A percentile compares a stretch with the other conserved stretches of the same genome.
Conservation (phyloP, 164 flowering plant species). For the Cinnamomum micranthum region DNA sequence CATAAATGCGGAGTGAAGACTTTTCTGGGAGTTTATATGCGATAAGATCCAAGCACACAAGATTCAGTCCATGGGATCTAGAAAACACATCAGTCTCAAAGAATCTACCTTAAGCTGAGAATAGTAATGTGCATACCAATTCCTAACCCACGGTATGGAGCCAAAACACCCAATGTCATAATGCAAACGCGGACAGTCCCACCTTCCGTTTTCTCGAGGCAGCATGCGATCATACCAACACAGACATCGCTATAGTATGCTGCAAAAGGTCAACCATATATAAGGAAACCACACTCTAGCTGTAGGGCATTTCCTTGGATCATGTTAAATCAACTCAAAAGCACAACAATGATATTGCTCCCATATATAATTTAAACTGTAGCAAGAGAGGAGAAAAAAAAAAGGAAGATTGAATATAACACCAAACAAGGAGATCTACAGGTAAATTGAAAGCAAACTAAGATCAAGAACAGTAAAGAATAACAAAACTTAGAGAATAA, state of each 20-base stretch:
- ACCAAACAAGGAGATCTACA: too few relatives aligned
- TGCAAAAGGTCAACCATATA: constrained; percentile 27
- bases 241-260: constrained; percentile 96
- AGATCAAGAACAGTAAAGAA: too few relatives aligned
- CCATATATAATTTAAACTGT: too few relatives aligned
- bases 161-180: constrained; percentile 97
- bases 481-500: too few relatives aligned
- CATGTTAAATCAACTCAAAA: too few relatives aligned
- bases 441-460: too few relatives aligned
- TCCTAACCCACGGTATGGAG: constrained; percentile 94
- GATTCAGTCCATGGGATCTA: neutral
- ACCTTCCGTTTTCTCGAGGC: constrained; percentile 85
- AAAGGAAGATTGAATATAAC: too few relatives aligned
- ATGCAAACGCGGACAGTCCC: constrained; percentile 80
- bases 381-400: too few relatives aligned
- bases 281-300: neutral
- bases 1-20: too few relatives aligned
- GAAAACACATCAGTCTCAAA: neutral
- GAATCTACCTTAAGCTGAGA: neutral
- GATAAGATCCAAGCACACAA: too few relatives aligned
- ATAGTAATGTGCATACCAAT: constrained; percentile 52
- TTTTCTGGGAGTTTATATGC: too few relatives aligned
- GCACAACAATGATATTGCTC: too few relatives aligned
- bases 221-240: constrained; percentile 93
- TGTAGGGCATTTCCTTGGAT: neutral